Evolutionary conservation across 495 filamentous ascomycete genomes (phyloP).

Genomic region (Astrothelium macrocarpum): DNA sequence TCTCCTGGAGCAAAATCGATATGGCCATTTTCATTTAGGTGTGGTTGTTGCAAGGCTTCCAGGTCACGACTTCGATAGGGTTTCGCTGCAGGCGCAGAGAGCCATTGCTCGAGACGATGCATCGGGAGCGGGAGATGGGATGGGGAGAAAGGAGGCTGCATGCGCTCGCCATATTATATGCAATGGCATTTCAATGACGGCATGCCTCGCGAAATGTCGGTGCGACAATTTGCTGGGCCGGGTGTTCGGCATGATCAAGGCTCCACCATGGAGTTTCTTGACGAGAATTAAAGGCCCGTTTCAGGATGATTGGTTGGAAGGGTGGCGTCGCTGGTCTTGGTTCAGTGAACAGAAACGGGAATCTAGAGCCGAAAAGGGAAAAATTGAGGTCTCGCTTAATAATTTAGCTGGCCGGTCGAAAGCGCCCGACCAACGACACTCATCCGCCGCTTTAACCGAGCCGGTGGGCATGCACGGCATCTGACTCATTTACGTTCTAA

Average conservation of each 20-base stretch:
- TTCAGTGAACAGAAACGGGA: background rate
- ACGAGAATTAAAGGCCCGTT: too few species aligned
- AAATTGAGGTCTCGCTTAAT: background rate
- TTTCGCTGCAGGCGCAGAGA: slow-evolving; percentile 21
- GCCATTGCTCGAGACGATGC: slow-evolving; percentile 14
- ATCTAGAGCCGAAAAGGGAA: background rate
- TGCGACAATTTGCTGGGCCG: background rate
- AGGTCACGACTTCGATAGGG: slow-evolving; percentile 19
- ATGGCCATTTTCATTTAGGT: slow-evolving; percentile 37
- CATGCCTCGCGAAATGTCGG: background rate
- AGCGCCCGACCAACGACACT: too few species aligned
- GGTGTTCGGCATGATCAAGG: background rate
- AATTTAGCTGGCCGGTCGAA: too few species aligned
- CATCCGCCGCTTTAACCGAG: too few species aligned
- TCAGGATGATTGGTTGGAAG: background rate
- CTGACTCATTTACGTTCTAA: too few species aligned
- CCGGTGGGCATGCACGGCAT: too few species aligned
- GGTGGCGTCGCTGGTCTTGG: background rate
- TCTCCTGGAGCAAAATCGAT: slow-evolving; percentile 39
- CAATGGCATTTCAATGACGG: background rate
- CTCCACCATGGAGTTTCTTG: background rate
- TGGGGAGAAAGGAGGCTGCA: background rate
- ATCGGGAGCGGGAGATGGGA: background rate
- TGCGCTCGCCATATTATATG: background rate
- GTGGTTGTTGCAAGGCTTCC: slow-evolving; percentile 19